phyloP scores from a whole-genome alignment of 352 stramenopile genomes.

The Phytophthora foliorum region DNA sequence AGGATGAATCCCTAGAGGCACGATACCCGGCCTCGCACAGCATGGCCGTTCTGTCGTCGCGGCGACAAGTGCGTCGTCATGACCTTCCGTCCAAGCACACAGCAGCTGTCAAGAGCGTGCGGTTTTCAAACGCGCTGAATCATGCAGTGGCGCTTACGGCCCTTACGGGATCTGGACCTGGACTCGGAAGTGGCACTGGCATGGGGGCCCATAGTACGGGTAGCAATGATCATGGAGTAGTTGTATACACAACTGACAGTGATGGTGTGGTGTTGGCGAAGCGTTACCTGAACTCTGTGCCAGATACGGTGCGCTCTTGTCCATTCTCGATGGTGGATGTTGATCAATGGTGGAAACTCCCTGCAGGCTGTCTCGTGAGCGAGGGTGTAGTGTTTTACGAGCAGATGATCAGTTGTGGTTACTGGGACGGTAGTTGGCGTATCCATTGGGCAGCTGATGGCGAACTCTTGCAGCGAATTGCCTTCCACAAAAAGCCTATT shows the following conservation, averaged over 20 bases:
- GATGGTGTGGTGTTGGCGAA: conserved; percentile 84
- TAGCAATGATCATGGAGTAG: conserved; percentile 63
- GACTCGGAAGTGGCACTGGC: conserved; percentile 73
- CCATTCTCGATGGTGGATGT: conserved; percentile 87
- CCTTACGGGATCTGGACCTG: conserved; percentile 50
- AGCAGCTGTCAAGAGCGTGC: conserved; percentile 71
- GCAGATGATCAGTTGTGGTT: conserved; percentile 91
- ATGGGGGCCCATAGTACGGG: conserved; percentile 77
- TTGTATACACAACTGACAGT: conserved; percentile 86
- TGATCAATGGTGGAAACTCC: conserved; percentile 90
- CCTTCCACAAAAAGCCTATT: conserved; percentile 91
- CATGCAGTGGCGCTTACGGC: conserved; percentile 61
- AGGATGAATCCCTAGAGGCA: conserved; percentile 78
- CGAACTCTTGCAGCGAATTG: conserved; percentile 85
- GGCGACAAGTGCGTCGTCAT: conserved; percentile 83
- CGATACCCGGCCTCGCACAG: conserved; percentile 80
- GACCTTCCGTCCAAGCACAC: conserved; percentile 82
- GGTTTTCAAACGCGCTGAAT: conserved; percentile 83
- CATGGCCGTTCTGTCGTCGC: conserved; percentile 78
- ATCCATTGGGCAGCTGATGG: conserved; percentile 90
- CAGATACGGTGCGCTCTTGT: conserved; percentile 72
- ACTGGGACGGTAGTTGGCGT: conserved; percentile 90
- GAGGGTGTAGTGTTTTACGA: conserved; percentile 90
- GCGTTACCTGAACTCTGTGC: conserved; percentile 75
- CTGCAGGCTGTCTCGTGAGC: conserved; percentile 72